These are phyloP conservation scores for Xenoacremonium recifei DNA, from an alignment of 2,329 filamentous ascomycete species.

Conservation along the genomic window DNA sequence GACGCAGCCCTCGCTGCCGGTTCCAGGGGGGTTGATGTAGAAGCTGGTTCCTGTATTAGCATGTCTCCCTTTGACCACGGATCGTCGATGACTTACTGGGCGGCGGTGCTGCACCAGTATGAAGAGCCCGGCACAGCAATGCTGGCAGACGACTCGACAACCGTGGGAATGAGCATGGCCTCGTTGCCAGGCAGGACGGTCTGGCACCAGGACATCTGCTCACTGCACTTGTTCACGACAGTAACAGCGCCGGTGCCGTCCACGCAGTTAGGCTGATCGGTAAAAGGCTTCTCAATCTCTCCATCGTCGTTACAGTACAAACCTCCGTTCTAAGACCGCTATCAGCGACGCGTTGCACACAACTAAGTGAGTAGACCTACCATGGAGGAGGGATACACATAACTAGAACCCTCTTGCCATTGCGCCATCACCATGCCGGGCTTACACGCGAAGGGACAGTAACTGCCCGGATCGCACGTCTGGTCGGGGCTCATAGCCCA, in stretches of 20 bases:
- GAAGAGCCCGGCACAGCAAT: slow-evolving; percentile 68
- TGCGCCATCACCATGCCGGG: slow-evolving; percentile 75
- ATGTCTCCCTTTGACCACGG: no score
- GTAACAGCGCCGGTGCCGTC: slow-evolving; percentile 64
- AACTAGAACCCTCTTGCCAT: slow-evolving; percentile 71
- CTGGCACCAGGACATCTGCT: slow-evolving; percentile 70
- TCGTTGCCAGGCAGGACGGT: slow-evolving; percentile 78
- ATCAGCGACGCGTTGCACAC: slow-evolving; percentile 10
- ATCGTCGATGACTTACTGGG: slow-evolving; percentile 75
- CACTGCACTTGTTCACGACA: slow-evolving; percentile 64
- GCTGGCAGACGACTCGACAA: slow-evolving; percentile 54
- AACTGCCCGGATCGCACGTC: slow-evolving; percentile 63
- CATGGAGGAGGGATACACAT: slow-evolving; percentile 70
- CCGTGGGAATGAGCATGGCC: slow-evolving; percentile 79
- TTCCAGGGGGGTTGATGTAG: slow-evolving; percentile 76
- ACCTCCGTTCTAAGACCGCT: slow-evolving; percentile 61
- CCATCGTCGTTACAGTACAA: slow-evolving; percentile 69
- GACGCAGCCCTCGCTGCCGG: slow-evolving; percentile 61
- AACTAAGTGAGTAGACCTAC: slow-evolving; percentile 44
- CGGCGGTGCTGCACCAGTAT: slow-evolving; percentile 72
- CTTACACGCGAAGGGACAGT: slow-evolving; percentile 76
- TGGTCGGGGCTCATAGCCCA: slow-evolving; percentile 81
- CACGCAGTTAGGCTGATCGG: slow-evolving; percentile 66
- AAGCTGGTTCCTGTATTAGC: no score
- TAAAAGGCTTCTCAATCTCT: slow-evolving; percentile 67